A percentile compares a stretch with the other conserved stretches of the same genome.
Evolutionary conservation across 768 basidiomycete genomes (phyloP).

Genomic region (Tylopilus sp.): DNA sequence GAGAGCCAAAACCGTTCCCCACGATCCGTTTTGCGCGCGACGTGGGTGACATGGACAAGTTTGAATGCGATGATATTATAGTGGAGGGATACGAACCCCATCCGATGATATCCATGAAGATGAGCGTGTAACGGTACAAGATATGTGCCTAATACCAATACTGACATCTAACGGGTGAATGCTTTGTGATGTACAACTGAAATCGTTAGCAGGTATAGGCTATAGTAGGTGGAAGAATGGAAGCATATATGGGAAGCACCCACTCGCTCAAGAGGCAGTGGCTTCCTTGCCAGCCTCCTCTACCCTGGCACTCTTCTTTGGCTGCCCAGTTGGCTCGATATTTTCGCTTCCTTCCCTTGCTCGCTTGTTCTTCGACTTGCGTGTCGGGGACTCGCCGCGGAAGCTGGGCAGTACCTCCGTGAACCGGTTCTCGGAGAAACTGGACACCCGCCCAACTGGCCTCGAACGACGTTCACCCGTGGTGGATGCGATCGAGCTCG

Average conservation of each 20-base stretch:
- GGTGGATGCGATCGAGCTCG: slow-evolving; percentile 2
- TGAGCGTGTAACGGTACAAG: slow-evolving; percentile 66
- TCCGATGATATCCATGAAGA: slow-evolving; percentile 88
- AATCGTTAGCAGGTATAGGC: background rate
- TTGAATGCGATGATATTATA: slow-evolving; percentile 73
- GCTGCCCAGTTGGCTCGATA: slow-evolving; percentile 9
- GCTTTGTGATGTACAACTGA: background rate
- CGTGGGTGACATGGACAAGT: slow-evolving; percentile 73
- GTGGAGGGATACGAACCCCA: slow-evolving; percentile 86
- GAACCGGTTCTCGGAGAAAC: slow-evolving; percentile 41
- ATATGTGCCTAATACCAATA: slow-evolving; percentile 7
- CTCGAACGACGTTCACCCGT: slow-evolving; percentile 9
- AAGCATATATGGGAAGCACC: background rate
- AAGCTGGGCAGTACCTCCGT: slow-evolving; percentile 42
- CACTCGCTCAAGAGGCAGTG: background rate
- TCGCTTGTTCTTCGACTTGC: slow-evolving; percentile 28
- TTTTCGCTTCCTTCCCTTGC: slow-evolving; percentile 16
- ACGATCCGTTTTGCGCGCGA: slow-evolving; percentile 70
- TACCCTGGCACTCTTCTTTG: slow-evolving; percentile 22
- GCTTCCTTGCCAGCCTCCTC: background rate
- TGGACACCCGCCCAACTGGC: slow-evolving; percentile 26
- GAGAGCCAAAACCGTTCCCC: slow-evolving; percentile 82
- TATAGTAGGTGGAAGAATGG: background rate
- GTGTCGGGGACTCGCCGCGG: slow-evolving; percentile 28
- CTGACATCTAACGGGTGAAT: background rate